Evolutionary conservation across 2,329 filamentous ascomycete genomes (phyloP), one percentile per base, ranked within the genome.

Genomic region (Ophiobolus disseminans): DNA sequence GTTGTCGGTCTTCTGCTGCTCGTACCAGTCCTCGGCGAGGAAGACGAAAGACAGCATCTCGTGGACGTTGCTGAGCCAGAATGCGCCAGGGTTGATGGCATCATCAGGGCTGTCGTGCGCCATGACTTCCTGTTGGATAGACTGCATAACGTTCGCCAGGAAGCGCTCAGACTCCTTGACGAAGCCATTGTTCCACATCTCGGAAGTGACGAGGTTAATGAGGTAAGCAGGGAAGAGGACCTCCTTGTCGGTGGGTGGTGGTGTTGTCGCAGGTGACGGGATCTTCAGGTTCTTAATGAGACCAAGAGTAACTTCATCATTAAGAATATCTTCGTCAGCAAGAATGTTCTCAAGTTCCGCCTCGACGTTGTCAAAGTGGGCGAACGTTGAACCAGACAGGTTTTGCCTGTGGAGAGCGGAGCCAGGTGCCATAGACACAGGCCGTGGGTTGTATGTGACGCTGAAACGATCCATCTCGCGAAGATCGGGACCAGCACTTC

Each of bases 131-230:
- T 97, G 92, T 74, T 99, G 94, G 68, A 99, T 97, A 6, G 92
- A 96, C 76, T 97, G 94, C 94, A 99, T 99, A 58, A 99, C 94
- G 67, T 97, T 99, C 69, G 94, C 94, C 55, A 99, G 82, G 84
- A 99, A 99, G 45, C 93, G 89, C 77, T 99, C 94, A 3, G 94
- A 97, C 76, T 99, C 94, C 80, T 99, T 99, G 65, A 99, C 94
- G 70, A 97, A 99, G 37, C 94, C 94, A 66, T 99, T 99, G 80
- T 99, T 99, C 94, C 94, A 99, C 94, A 99, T 99, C 79, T 99
- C 94, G 13, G 92, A 97, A 10, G 94, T 99, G 57, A 99, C 94
- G 53, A 99, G 82, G 75, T 99, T 99, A 80, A 99, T 99, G 64
- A 99, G 86, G 74, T 97, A 99, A 8, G 94, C 93, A 25, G 94